phyloP scores from a whole-genome alignment of 2,329 filamentous ascomycete genomes.

The Triangularia verruculosa region DNA sequence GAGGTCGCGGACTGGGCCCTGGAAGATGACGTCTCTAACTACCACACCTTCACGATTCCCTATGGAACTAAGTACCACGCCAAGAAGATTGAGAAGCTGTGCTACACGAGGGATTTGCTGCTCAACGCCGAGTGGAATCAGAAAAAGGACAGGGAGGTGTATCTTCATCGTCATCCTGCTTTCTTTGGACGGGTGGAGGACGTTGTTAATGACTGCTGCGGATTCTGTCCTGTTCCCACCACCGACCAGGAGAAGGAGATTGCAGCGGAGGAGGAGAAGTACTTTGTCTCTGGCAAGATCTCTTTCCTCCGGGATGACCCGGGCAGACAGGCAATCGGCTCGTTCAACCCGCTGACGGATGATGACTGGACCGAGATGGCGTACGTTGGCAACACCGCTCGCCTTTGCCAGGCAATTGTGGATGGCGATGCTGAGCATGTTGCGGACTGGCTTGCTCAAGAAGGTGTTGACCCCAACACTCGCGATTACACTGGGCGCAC shows the following conservation, averaged over 20 bases:
- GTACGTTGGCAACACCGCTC: slow-evolving; percentile 75
- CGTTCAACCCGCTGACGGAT: slow-evolving; percentile 77
- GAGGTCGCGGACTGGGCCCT: slow-evolving; percentile 82
- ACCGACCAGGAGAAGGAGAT: slow-evolving; percentile 71
- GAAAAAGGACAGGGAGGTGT: slow-evolving; percentile 68
- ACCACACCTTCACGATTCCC: slow-evolving; percentile 72
- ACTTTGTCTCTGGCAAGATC: slow-evolving; percentile 71
- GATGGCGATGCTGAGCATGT: slow-evolving; percentile 69
- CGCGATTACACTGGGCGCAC: slow-evolving; percentile 77
- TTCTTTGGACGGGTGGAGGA: slow-evolving; percentile 78
- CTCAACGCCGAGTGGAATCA: slow-evolving; percentile 88
- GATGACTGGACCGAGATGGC: slow-evolving; percentile 91
- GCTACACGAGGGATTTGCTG: slow-evolving; percentile 76
- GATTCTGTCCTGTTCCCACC: slow-evolving; percentile 66
- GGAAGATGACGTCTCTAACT: slow-evolving; percentile 72
- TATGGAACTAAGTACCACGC: slow-evolving; percentile 62
- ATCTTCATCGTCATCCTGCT: slow-evolving; percentile 78
- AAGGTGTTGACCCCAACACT: slow-evolving; percentile 66
- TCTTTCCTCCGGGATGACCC: slow-evolving; percentile 78
- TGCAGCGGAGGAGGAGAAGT: slow-evolving; percentile 68
- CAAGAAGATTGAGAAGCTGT: slow-evolving; percentile 74
- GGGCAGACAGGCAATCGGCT: slow-evolving; percentile 66
- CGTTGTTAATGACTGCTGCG: slow-evolving; percentile 78
- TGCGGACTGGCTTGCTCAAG: slow-evolving; percentile 64
- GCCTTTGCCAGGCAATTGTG: slow-evolving; percentile 77